Evolutionary conservation across 202 grass and related monocot genomes (phyloP).

Genomic region (Schoenoplectus triqueter): DNA sequence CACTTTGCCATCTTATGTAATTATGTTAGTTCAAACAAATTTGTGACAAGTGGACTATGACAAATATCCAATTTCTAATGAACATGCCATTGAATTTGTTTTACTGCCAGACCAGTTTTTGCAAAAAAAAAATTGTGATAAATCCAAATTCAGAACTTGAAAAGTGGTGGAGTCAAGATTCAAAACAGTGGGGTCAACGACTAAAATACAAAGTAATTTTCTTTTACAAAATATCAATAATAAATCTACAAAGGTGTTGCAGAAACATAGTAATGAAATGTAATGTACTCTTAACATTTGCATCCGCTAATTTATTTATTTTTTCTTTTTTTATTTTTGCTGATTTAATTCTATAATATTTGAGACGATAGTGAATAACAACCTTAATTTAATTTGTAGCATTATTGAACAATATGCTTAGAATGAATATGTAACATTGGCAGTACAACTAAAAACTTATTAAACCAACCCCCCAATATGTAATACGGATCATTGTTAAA

Average conservation of each 20-base stretch:
- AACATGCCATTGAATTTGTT: not conserved
- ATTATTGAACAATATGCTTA: too few species aligned
- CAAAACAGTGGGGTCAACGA: not conserved
- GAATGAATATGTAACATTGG: too few species aligned
- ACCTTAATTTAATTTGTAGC: too few species aligned
- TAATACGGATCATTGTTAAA: too few species aligned
- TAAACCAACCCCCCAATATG: too few species aligned
- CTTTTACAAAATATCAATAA: not conserved
- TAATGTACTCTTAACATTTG: not conserved
- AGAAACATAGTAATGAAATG: not conserved
- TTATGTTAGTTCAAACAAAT: not conserved
- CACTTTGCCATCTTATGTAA: slow-evolving; percentile 1
- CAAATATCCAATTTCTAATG: not conserved
- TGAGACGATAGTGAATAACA: too few species aligned
- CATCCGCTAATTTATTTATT: too few species aligned
- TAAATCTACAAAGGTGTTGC: not conserved
- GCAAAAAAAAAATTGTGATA: not conserved
- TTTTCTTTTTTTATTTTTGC: too few species aligned
- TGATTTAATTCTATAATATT: too few species aligned
- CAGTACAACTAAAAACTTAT: too few species aligned
- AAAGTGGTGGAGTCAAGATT: not conserved
- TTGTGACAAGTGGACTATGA: not conserved
- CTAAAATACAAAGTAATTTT: not conserved
- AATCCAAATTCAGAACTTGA: not conserved
- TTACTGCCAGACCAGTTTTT: not conserved